Evolutionary conservation across 768 basidiomycete species (phyloP), one percentile per base, ranked within the genome.

Genomic region (Leccinum disarticulatum): DNA sequence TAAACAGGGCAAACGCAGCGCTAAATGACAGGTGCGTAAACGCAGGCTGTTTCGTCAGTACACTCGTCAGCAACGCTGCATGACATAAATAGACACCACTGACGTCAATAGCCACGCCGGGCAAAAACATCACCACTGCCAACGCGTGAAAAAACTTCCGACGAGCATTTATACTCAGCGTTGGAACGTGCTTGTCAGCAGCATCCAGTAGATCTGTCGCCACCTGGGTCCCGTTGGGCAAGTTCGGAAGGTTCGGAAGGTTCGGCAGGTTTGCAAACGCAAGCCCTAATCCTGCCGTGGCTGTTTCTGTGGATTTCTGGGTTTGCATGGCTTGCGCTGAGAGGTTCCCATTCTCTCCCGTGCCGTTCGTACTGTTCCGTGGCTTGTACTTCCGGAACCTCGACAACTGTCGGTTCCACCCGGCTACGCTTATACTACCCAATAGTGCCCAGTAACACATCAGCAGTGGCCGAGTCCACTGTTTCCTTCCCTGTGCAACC

Each of bases 61-160:
- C 50, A 56, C 56, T 54, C 58, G 59, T 68, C 47, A 68, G 67
- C 48, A 64, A 48, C 55, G 48, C 35, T 19, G 13, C 25, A 57
- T 38, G 43, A 59, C 56, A 22, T n/a, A 48, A 61, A 48, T 19
- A 59, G 33, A 46, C 58, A 52, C 60, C 33, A 84, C 90, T 78
- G 68, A 95, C 95, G 74, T 98, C 97, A 70, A 93, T 74, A 1
- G 87, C 91, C 59, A 98, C 86, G 0, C 97, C 97, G 7, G 97
- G 97, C 33, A 96, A 77, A 70, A 99, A 98, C 95, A 98, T 97
- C 30, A 92, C 80, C 50, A 98, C 95, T 2, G 96, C 93, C 56
- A 98, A 79, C 25, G 87, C 94, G 76, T 99, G 97, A 77, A 99
- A 99, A 75, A 91, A 98, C 75, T 99, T 99, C 54, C 97, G 82